Base-by-base conservation (phyloP, 2,329 filamentous ascomycete genomes). In the Knoxdaviesia proteae region DNA sequence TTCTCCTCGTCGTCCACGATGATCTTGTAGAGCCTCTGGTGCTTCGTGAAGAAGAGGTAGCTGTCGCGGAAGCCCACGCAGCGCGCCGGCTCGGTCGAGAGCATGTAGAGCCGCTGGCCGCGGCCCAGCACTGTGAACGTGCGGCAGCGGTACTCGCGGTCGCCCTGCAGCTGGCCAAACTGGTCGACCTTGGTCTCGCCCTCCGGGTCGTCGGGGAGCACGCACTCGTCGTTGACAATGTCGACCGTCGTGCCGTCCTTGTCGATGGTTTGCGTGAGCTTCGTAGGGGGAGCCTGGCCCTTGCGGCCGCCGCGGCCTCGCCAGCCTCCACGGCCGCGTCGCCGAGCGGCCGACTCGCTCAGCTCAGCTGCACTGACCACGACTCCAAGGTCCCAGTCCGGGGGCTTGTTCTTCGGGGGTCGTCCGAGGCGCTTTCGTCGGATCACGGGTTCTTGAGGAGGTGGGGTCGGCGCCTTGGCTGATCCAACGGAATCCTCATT, bases 1-100 rank as follows among this genome's bases (percentile, higher is more conserved):
- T 98, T 98, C 61, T 93, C 88, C n/a, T 90, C 80, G 49, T 98
- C 90, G 52, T 87, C 86, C 44, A 96, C 84, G 53, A 98, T 94
- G 54, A 98, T 94, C 65, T 98, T 98, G 71, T 86, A 90, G 9
- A 98, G 78, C 53, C 86, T 79, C 56, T 83, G 82, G 61, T 98
- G 90, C 62, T 96, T 98, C 49, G 90, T 92, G 67, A 98, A 98
- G 69, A 98, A 94, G 31, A 98, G 74, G 56, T 98, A 98, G 49
- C 87, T 94, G 66, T 98, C 90, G 50, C 90, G 74, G 68, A 98
- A 98, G 10, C 90, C 90, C 44, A 94, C 87, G 54, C 90, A 96
- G 49, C 90, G 81, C 30, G 90, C 90, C 5, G 90, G 92, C 56
- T 98, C 90, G 5, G 90, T 98, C 3, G 90, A 96, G 60, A 98